Percentiles rank a stretch among this genome's conserved stretches.
Evolutionary conservation across 495 filamentous ascomycete species (phyloP).

Genomic region (Apiosordaria backusii): DNA sequence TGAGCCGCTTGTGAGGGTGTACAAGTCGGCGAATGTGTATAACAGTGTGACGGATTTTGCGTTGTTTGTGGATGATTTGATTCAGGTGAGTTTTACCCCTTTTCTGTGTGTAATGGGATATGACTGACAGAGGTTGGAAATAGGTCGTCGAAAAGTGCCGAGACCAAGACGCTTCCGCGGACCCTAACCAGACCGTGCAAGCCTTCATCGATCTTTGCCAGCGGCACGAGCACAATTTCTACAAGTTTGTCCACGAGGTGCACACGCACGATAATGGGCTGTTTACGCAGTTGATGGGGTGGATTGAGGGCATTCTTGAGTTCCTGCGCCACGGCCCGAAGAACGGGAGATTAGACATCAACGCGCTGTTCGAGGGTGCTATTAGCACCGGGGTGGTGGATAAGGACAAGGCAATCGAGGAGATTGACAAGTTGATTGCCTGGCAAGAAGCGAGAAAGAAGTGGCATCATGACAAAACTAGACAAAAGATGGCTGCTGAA

Average conservation of each 20-base stretch:
- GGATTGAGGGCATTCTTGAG: conserved; percentile 94
- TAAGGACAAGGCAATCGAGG: conserved; percentile 64
- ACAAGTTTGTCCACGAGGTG: conserved; percentile 98
- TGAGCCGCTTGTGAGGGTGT: conserved; percentile 91
- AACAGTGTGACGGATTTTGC: conserved; percentile 95
- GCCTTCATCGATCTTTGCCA: conserved; percentile 96
- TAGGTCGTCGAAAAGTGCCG: conserved; percentile 82
- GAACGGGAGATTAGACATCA: conserved; percentile 83
- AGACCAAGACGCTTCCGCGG: conserved; percentile 84
- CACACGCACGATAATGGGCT: conserved; percentile 97
- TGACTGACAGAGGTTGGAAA: conserved; percentile 9
- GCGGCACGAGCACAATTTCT: conserved; percentile 92
- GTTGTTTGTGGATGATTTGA: conserved; percentile 85
- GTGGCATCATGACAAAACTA: conserved; percentile 96
- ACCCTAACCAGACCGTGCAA: conserved; percentile 98
- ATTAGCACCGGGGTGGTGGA: conserved; percentile 64
- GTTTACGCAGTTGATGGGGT: conserved; percentile 92
- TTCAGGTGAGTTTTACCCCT: conserved; percentile 46
- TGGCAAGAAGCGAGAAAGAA: conserved; percentile 95
- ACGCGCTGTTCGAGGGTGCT: conserved; percentile 80
- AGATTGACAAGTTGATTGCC: conserved; percentile 79
- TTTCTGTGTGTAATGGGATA: not conserved
- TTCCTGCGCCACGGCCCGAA: conserved; percentile 83
- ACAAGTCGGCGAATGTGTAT: conserved; percentile 98
- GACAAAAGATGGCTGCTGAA: conserved; percentile 96